A percentile compares a stretch with the other conserved stretches of the same genome.
These are phyloP conservation scores for Isatis tinctoria DNA, from an alignment of 345 rosid genomes.

Conservation along the genomic window DNA sequence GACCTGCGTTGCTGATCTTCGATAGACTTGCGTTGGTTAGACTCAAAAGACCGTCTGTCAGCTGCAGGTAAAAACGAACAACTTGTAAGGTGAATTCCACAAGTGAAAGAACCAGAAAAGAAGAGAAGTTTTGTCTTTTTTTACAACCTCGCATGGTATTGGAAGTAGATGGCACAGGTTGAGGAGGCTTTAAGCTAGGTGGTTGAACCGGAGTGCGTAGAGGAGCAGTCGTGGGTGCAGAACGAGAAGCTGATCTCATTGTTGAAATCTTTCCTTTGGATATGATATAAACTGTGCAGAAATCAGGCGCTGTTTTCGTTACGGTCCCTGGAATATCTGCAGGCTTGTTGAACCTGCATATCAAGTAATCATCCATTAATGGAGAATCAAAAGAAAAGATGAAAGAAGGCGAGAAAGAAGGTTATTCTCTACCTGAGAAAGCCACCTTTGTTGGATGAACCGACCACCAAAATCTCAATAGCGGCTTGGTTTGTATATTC, in stretches of 20 bases:
- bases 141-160: conserved; percentile 28
- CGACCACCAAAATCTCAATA: conserved; percentile 66
- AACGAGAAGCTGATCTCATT: conserved; percentile 68
- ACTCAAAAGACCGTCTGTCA: conserved; percentile 49
- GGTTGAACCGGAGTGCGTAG: conserved; percentile 37
- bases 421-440: conserved; percentile 58
- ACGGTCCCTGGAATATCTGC: conserved; percentile 56
- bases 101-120: background rate
- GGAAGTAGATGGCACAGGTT: conserved; percentile 31
- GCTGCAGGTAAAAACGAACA: background rate
- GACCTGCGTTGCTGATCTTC: conserved; percentile 25
- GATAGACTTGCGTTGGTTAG: conserved; percentile 9
- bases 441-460: conserved; percentile 60
- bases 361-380: background rate
- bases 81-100: background rate
- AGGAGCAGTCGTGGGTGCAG: conserved; percentile 53
- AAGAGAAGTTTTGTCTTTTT: background rate
- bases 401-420: conserved; percentile 30
- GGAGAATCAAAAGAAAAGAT: background rate
- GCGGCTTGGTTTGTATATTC: conserved; percentile 56
- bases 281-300: conserved; percentile 70
- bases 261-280: conserved; percentile 78
- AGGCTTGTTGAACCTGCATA: conserved; percentile 54
- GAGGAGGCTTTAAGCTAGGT: conserved; percentile 31
- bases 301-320: conserved; percentile 75